phyloP scores from a whole-genome alignment of 345 rosid species.

The Gossypium mustelinum region DNA sequence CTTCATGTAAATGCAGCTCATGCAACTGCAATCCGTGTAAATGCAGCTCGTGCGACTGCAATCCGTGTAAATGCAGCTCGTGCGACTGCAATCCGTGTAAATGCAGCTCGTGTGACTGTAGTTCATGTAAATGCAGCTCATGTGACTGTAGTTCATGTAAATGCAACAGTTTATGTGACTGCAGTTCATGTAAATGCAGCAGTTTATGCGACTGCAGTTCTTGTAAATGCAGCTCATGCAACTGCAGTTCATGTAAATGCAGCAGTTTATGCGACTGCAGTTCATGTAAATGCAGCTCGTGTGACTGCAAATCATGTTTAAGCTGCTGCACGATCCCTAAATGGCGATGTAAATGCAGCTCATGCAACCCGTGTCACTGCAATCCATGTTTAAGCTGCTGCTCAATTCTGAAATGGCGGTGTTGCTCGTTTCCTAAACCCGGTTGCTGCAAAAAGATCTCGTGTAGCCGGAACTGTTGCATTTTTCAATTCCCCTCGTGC shows the following conservation, averaged over 20 bases:
- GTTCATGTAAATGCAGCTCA: neutral
- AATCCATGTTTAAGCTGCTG: constrained; percentile 23
- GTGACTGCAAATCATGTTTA: constrained; percentile 1
- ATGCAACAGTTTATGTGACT: neutral
- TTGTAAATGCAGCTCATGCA: neutral
- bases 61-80: neutral
- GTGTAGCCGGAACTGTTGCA: constrained; percentile 42
- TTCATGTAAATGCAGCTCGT: neutral
- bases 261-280: neutral
- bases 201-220: neutral
- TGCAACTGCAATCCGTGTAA: neutral
- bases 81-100: constrained; percentile 19
- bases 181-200: constrained; percentile 1
- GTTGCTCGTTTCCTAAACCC: constrained; percentile 39
- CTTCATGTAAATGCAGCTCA: neutral
- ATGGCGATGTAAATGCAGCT: constrained; percentile 14
- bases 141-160: neutral
- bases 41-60: neutral
- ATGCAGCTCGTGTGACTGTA: neutral
- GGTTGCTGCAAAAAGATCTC: constrained; percentile 41
- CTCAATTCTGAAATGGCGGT: constrained; percentile 29
- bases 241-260: neutral
- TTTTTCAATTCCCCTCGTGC: constrained; percentile 44
- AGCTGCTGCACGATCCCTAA: constrained; percentile 35
- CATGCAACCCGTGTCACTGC: neutral